Evolutionary conservation across 192 early-diverging fungal species (phyloP).

Genomic region (Backusella macrospora): DNA sequence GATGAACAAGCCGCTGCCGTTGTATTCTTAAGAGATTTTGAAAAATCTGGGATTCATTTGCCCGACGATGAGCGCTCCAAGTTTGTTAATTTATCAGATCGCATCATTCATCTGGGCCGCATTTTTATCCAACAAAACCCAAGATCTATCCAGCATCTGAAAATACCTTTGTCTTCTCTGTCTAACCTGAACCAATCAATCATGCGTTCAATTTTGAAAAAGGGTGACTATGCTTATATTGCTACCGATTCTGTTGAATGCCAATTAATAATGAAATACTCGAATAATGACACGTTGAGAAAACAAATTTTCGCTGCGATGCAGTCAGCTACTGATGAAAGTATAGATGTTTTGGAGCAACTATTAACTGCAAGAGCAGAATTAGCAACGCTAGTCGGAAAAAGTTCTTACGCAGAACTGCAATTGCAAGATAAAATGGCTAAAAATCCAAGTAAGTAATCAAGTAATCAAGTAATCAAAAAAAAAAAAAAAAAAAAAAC

Average conservation of each 20-base stretch:
- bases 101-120: constrained; percentile 77
- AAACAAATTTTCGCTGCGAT: constrained; percentile 73
- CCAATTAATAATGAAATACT: constrained; percentile 64
- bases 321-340: constrained; percentile 67
- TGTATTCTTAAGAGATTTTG: constrained; percentile 89
- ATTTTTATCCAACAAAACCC: constrained; percentile 64
- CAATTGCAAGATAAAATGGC: constrained; percentile 94
- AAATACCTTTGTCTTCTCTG: constrained; percentile 43
- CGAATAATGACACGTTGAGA: constrained; percentile 66
- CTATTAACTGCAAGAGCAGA: constrained; percentile 73
- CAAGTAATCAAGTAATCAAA: no score
- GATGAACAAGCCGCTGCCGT: constrained; percentile 79
- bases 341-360: constrained; percentile 70
- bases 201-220: constrained; percentile 31
- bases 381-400: constrained; percentile 77
- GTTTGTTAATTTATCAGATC: constrained; percentile 85
- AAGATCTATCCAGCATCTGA: constrained; percentile 40
- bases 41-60: constrained; percentile 94
- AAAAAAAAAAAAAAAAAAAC: constrained; percentile 17
- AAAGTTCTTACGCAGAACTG: constrained; percentile 82
- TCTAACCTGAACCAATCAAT: constrained; percentile 44
- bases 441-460: constrained; percentile 64
- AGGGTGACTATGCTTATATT: constrained; percentile 54
- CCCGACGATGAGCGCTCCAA: constrained; percentile 59
- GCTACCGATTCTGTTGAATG: constrained; percentile 61